Conservation (phyloP, 2,329 filamentous ascomycete species). For the Stagonosporopsis tanaceti region DNA sequence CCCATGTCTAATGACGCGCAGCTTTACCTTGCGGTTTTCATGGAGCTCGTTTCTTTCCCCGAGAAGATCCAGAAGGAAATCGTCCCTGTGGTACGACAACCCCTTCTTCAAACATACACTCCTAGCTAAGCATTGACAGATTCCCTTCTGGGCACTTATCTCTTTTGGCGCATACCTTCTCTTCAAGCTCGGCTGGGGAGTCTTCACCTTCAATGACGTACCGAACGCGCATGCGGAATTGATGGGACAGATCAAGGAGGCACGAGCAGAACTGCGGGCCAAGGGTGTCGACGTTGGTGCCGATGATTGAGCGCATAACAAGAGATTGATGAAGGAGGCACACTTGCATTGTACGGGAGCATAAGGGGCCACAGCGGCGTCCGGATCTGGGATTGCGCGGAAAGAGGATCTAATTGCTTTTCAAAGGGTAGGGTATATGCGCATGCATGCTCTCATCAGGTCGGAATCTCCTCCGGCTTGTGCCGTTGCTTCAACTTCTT, state of each 20-base stretch:
- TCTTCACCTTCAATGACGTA: constrained; percentile 96
- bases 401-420: constrained; percentile 10
- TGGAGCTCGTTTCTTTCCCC: constrained; percentile 83
- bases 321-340: not conserved
- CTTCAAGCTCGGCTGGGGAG: constrained; percentile 88
- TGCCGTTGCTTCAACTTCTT: constrained; percentile 86
- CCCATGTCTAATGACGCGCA: constrained; percentile 52
- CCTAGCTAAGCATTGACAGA: constrained; percentile 58
- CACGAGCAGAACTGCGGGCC: constrained; percentile 74
- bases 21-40: constrained; percentile 88
- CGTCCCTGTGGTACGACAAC: constrained; percentile 81
- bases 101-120: not conserved
- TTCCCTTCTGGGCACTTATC: constrained; percentile 92
- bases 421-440: constrained; percentile 26
- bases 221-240: constrained; percentile 89
- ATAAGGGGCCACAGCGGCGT: constrained; percentile 15
- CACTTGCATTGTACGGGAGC: constrained; percentile 16
- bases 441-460: constrained; percentile 22
- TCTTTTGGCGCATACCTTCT: constrained; percentile 92
- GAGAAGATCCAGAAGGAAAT: constrained; percentile 80
- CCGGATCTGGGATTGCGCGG: constrained; percentile 5
- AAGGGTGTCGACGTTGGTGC: constrained; percentile 81
- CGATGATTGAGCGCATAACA: constrained; percentile 9
- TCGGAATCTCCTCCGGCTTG: constrained; percentile 59
- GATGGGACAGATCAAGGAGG: constrained; percentile 81